Base-by-base conservation (phyloP, 2,329 filamentous ascomycete species). In the Fusarium nodosum region DNA sequence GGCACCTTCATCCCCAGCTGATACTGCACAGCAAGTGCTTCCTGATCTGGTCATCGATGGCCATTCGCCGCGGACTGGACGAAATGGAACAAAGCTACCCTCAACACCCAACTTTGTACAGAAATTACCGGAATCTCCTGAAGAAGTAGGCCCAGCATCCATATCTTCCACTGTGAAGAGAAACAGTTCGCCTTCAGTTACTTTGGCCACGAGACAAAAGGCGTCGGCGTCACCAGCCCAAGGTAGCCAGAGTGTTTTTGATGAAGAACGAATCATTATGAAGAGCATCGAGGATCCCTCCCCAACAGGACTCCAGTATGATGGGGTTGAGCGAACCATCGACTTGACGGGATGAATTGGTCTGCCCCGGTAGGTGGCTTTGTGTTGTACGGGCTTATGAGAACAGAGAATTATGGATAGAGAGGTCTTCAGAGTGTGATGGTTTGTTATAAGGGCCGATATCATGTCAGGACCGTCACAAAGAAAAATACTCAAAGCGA, bases 261-360 rank as follows among this genome's bases (percentile, higher is more conserved):
- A 62, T 31, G 52, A 50, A 16, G 51, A 67, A n/a, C 20, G 39
- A 13, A 30, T 13, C 15, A 34, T 71, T 46, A 53, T 56, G 18
- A 33, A 57, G 20, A 71, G 68, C 31, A 71, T 76, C 30, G 74
- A 77, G 58, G 60, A 36, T 7, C 34, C 52, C 7, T 26, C 52
- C 10, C 24, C 45, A 12, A 52, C 24, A 20, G 69, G 70, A 15
- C 64, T 74, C 7, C 72, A 71, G 38, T 79, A 79, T 58, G 76
- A 77, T 48, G 78, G 78, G n/a, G 71, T 79, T 41, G 78, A 79
- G 24, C 68, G 72, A n/a, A 50, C 62, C 20, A 64, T 73, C 42
- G 68, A 69, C 48, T 60, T 74, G 51, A 64, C 62, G 15, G 45
- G n/a, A 22, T 46, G 42, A 58, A 16, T 26, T 15, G 18, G n/a